Base-by-base conservation (phyloP, 2,329 filamentous ascomycete species). In the Aspergillus awamori region DNA sequence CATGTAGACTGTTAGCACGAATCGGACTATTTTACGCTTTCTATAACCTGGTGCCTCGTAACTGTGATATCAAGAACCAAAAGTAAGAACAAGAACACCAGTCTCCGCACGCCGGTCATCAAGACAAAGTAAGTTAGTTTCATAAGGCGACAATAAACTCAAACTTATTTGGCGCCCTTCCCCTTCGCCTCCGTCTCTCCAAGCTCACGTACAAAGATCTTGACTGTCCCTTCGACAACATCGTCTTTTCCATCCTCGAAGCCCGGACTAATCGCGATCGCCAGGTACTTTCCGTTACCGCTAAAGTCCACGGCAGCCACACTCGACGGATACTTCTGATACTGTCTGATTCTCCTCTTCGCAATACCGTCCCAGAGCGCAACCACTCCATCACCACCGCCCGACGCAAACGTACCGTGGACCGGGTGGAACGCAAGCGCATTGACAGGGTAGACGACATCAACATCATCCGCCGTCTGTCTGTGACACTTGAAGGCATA, bases 401-500 rank as follows among this genome's bases (percentile, higher is more conserved):
- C 93, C 11, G 89, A 92, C 0, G 93, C 93, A 76, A 97, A 97
- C 0, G 92, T 96, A 63, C 92, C 92, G 65, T 87, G 82, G 1
- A 89, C 79, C 0, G 92, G 92, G 76, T 97, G 93, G 80, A 96
- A 97, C 0, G 91, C 87, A 7, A 97, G 84, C 2, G 93, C 90
- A 73, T 97, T 95, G 67, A 97, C 93, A 0, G 93, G 93, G 72
- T 93, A 97, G 3, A 97, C 92, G 4, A 97, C 84, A 70, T 97
- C 93, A 28, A 84, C 87, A 53, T 87, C 87, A 47, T 84, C 84
- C 57, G 80, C 74, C 30, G 87, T 84, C 76, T 96, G 92, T 4
- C 95, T 87, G 78, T 99, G 95, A 78, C 95, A 99, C 78, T 99
- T 99, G 86, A 99, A 99, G 13, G 95, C 95, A 76, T 98, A 99